Conservation (phyloP, 2,329 filamentous ascomycete genomes). For the Xylariaceae sp. region DNA sequence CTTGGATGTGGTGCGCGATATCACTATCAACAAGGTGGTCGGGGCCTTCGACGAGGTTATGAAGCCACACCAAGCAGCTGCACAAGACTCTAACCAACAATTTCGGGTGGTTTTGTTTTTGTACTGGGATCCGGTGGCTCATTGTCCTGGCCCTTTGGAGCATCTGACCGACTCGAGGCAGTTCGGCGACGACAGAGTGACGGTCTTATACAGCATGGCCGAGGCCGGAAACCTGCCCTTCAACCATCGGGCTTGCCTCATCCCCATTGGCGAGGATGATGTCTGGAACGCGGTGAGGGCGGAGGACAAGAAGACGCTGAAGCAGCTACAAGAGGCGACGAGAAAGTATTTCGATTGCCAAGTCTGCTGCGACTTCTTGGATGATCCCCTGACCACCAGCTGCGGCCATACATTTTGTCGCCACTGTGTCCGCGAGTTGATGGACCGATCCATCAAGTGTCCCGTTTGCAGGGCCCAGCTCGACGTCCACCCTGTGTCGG, state of each 20-base stretch:
- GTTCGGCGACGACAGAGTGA: too few species aligned
- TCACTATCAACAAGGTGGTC: constrained; percentile 68
- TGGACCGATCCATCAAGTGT: constrained; percentile 74
- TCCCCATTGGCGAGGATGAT: constrained; percentile 24
- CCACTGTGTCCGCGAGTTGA: constrained; percentile 66
- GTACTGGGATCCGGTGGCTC: neutral
- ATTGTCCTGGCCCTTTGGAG: too few species aligned
- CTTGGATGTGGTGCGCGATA: constrained; percentile 71
- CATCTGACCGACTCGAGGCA: too few species aligned
- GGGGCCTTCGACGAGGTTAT: constrained; percentile 54
- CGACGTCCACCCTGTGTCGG: constrained; percentile 42
- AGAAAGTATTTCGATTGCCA: constrained; percentile 64
- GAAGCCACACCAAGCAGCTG: constrained; percentile 22
- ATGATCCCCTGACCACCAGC: constrained; percentile 75
- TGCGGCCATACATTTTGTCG: constrained; percentile 91
- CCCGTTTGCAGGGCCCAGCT: constrained; percentile 71
- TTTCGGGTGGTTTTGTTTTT: constrained; percentile 29
- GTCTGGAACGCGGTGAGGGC: constrained; percentile 38
- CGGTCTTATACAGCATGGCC: too few species aligned
- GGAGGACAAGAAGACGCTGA: constrained; percentile 51
- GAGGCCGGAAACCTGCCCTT: too few species aligned
- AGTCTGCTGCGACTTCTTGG: constrained; percentile 75
- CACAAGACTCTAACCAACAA: too few species aligned
- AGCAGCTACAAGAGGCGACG: constrained; percentile 59
- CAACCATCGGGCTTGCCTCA: too few species aligned